These are phyloP conservation scores for Aspergillus incahuasiensis DNA, from an alignment of 495 filamentous ascomycete species.

Conservation along the genomic window DNA sequence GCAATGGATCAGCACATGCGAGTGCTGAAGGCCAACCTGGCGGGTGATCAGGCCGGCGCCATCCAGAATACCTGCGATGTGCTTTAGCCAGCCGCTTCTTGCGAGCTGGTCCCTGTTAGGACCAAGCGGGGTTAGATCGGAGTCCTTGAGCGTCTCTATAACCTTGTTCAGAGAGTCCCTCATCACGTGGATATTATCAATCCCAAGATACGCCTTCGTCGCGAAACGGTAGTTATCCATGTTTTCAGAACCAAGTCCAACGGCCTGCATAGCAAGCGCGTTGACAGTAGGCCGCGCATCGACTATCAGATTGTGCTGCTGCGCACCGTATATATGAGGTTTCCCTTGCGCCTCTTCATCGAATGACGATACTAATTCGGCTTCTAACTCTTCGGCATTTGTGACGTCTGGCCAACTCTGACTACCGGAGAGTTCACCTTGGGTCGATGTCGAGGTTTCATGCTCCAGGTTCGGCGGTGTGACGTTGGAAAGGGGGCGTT, in stretches of 20 bases:
- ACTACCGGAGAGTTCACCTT: slow-evolving; percentile 44
- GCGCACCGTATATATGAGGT: slow-evolving; percentile 79
- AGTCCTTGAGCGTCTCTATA: slow-evolving; percentile 85
- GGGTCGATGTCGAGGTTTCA: slow-evolving; percentile 55
- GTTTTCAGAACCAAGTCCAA: slow-evolving; percentile 91
- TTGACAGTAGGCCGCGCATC: slow-evolving; percentile 96
- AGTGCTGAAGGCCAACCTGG: slow-evolving; percentile 86
- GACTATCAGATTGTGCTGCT: slow-evolving; percentile 92
- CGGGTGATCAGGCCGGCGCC: slow-evolving; percentile 79
- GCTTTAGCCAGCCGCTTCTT: slow-evolving; percentile 88
- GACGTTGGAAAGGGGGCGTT: slow-evolving; percentile 43
- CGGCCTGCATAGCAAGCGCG: slow-evolving; percentile 91
- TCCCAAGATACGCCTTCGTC: slow-evolving; percentile 91
- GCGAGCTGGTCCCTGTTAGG: slow-evolving; percentile 78
- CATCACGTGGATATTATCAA: slow-evolving; percentile 99
- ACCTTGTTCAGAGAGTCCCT: slow-evolving; percentile 84
- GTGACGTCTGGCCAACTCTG: slow-evolving; percentile 40
- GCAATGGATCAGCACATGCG: slow-evolving; percentile 94
- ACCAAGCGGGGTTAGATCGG: slow-evolving; percentile 77
- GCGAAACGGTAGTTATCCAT: slow-evolving; percentile 96
- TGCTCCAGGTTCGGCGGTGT: slow-evolving; percentile 39
- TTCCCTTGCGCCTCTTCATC: slow-evolving; percentile 37
- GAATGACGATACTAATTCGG: slow-evolving; percentile 58
- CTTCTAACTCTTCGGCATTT: slow-evolving; percentile 65
- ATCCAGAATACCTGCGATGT: slow-evolving; percentile 79